Evolutionary conservation across 257 asterid species (phyloP), one percentile per base, ranked within the genome.

Genomic region (Fraxinus americana): DNA sequence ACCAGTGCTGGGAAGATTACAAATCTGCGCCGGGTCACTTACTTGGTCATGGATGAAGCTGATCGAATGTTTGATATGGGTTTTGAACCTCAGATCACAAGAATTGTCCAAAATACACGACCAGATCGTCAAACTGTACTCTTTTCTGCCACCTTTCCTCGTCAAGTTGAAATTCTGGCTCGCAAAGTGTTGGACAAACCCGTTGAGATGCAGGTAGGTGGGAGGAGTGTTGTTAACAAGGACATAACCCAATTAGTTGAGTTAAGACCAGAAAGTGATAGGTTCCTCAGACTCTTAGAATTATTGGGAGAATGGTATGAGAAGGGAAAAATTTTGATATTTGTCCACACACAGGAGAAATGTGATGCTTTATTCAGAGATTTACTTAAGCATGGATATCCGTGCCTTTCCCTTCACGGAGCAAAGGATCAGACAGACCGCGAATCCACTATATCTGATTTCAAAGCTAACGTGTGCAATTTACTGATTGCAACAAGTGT

Each of bases 1-100:
- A 93, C 98, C 34, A 93, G 98, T 77, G 86, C 89, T 70, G 97
- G 98, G 59, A 93, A 92, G 86, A 93, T 93, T 54, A 93, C 97
- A 54, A 93, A 93, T 84, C 86, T 93, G 72, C 95, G 98, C 1
- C 94, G 97, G 80, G 96, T 92, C 78, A 92, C 98, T 19, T 93
- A 92, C 83, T 86, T 93, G 87, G 97, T 93, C 86, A 88, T 93
- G 96, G 98, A 93, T 67, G 98, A 93, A 88, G 98, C 98, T 54
- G 98, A 93, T 77, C 88, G 97, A 25, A 93, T 93, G 98, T 93
- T 93, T 86, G 98, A 93, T 77, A 90, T 93, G 97, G 98, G 98
- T 76, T 93, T 93, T 78, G 98, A 93, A 85, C 98, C 98, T 70
- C 97, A 93, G 80, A 93, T 93, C 66, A 92, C 98, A 1, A 90